Evolutionary conservation across 345 rosid species (phyloP), one percentile per base, ranked within the genome.

Genomic region (Gossypium bickii): DNA sequence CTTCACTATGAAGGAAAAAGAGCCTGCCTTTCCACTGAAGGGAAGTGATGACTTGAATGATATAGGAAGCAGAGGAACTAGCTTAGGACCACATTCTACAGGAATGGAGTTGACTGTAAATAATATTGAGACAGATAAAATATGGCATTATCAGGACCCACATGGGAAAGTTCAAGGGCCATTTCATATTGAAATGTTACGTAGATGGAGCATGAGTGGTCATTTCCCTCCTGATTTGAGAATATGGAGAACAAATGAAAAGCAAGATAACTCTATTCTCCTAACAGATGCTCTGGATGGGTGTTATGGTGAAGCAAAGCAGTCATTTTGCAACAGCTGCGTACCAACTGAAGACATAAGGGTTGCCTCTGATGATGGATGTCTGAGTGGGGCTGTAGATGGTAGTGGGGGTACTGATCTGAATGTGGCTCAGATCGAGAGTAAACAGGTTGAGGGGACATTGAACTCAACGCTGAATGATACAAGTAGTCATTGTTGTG

Each of bases 61-160:
- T 76, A 59, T 60, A 49, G 86, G 82, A 78, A 82, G 76, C 72
- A 78, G 73, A 68, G 82, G 73, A 67, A 85, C 80, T 73, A 75
- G 45, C 60, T 71, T 80, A 16, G 27, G 83, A 11, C 78, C 81
- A 66, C 82, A 76, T 71, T 69, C 86, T 80, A 76, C 77, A 12
- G 83, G 79, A 66, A 76, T 70, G 70, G 87, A 84, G 78, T 86
- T 79, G 64, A 75, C 87, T 48, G 74, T 78, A 72, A 65, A 61
- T 74, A 83, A 86, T 70, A 67, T 67, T 6, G 97, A 90, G 84
- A 79, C 74, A 2, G 81, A 82, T 56, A 90, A 83, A 68, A 67
- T 87, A 70, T 95, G 99, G 99, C 88, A 76, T 81, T 95, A 95
- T 80, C 87, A 85, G 82, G 99, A 95, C 74, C 98, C 98, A 62